Base-by-base conservation (phyloP, 2,329 filamentous ascomycete species). In the Dendryphion nanum region DNA sequence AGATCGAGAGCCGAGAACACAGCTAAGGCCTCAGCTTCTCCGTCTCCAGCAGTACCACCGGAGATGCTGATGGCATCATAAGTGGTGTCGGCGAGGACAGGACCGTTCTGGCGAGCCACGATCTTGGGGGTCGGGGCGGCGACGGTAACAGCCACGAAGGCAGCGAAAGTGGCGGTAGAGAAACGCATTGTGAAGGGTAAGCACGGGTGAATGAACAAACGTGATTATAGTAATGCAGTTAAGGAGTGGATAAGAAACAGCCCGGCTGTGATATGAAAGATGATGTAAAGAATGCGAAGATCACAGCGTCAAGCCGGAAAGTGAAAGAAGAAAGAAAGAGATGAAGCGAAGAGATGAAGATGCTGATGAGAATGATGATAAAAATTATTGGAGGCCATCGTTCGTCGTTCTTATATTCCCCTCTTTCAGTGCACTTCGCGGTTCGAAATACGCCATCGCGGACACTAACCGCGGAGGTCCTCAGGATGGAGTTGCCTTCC, bases 1-100 rank as follows among this genome's bases (percentile, higher is more conserved):
- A 64, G 55, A 48, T 78, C 67, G 32, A 70, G 62, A 59, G 76
- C 75, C 0, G 76, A 74, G 52, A 81, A 79, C 45, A 75, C 73
- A 37, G 72, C 70, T 31, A 75, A 64, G 37, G 76, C 76, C 58
- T 79, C 76, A 1, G 63, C 70, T 15, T 78, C 66, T 10, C 75
- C 76, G 31, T 78, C 72, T 36, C 77, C 76, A 16, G 70, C 74
- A 7, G 69, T 61, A 3, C 77, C 76, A 30, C 69, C 69, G 0
- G 74, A 74, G 34, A 80, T 64, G 47, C 72, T 70, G 58, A 79
- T 77, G 19, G 50, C 56, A 41, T 63, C 46, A 44, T 52, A 66
- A 28, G 57, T 61, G 8, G 59, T 61, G 31, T 51, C 50, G 7
- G 53, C 48, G 14, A 63, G 51, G 6, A 61, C 52, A 18, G 41